These are phyloP conservation scores for Penicillium cataractarum DNA, from an alignment of 495 filamentous ascomycete species.

Conservation along the genomic window DNA sequence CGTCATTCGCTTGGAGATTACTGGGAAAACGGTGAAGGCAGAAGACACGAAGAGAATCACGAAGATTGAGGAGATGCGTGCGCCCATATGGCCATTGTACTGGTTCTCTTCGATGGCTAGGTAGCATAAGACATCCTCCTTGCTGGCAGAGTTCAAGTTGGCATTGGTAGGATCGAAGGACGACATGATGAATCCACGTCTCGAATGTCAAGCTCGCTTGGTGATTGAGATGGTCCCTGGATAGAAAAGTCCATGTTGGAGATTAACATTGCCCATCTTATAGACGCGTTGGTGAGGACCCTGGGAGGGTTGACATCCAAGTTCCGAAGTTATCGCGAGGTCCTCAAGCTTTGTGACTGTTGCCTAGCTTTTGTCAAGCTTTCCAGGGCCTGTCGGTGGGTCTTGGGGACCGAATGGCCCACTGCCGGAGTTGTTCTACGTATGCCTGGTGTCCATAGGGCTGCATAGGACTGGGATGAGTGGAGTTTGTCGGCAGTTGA, in stretches of 20 bases:
- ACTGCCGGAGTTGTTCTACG: background rate
- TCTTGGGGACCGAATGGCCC: background rate
- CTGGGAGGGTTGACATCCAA: background rate
- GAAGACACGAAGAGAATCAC: constrained; percentile 47
- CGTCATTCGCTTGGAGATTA: constrained; percentile 59
- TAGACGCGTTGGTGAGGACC: background rate
- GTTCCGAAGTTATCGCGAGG: background rate
- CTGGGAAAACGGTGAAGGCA: constrained; percentile 62
- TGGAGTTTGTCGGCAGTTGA: constrained; percentile 13
- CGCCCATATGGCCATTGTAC: constrained; percentile 48
- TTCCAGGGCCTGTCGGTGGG: background rate
- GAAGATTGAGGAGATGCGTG: constrained; percentile 49
- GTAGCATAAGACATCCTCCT: constrained; percentile 41
- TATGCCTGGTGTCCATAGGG: background rate
- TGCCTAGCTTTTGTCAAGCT: background rate
- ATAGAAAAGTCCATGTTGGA: background rate
- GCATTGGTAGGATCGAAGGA: constrained; percentile 42
- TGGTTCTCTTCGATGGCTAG: constrained; percentile 40
- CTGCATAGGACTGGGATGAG: constrained; percentile 9
- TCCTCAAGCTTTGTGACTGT: background rate
- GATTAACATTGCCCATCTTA: background rate
- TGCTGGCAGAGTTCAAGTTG: constrained; percentile 38
- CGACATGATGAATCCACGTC: constrained; percentile 22
- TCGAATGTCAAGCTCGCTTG: background rate
- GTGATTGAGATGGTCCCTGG: background rate